Percentiles rank a stretch among this genome's conserved stretches.
Evolutionary conservation across 345 rosid species (phyloP).

Genomic region (Hibiscus mutabilis): DNA sequence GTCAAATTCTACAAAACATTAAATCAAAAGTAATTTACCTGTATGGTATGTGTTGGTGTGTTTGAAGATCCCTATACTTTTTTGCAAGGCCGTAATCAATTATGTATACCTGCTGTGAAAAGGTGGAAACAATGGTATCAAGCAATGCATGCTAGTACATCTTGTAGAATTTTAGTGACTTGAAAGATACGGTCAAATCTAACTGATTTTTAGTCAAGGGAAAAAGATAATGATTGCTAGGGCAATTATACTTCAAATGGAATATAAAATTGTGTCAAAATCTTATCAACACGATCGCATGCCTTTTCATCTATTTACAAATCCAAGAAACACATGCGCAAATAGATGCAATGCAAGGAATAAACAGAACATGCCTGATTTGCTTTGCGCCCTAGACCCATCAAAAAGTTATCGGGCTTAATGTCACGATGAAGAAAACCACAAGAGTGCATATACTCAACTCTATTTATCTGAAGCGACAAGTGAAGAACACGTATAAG

Average conservation of each 20-base stretch:
- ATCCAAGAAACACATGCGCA: neutral
- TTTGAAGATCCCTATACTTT: constrained; percentile 81
- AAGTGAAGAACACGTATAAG: neutral
- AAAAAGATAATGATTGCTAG: neutral
- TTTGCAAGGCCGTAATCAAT: constrained; percentile 90
- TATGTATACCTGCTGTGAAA: constrained; percentile 46
- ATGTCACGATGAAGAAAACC: constrained; percentile 94
- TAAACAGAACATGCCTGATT: constrained; percentile 52
- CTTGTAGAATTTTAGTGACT: neutral
- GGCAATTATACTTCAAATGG: neutral
- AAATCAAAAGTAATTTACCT: constrained; percentile 25
- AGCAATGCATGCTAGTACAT: neutral
- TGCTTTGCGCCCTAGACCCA: constrained; percentile 92
- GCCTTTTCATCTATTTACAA: neutral
- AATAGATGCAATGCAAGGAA: neutral
- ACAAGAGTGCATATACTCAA: constrained; percentile 81
- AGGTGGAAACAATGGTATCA: neutral
- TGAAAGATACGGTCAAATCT: neutral
- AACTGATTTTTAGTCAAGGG: neutral
- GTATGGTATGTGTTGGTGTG: constrained; percentile 86
- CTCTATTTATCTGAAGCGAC: constrained; percentile 58
- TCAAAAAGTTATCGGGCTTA: constrained; percentile 85
- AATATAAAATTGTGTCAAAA: neutral
- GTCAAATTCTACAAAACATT: neutral
- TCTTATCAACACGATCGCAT: neutral